Base-by-base conservation (phyloP, 306 rosid species). In the Castanea sativa region DNA sequence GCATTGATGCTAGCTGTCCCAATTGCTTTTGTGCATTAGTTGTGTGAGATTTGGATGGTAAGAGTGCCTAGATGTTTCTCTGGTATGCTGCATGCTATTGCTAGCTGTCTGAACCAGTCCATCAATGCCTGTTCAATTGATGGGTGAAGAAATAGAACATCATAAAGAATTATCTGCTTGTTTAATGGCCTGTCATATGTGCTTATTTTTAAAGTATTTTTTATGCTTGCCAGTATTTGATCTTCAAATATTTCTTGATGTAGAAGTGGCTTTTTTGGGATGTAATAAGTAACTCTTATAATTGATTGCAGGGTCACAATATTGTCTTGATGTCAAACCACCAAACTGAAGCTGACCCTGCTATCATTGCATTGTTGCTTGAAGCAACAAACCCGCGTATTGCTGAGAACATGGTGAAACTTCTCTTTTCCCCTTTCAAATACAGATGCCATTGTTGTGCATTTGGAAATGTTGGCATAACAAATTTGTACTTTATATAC, bases 301-400 rank as follows among this genome's bases (percentile, higher is more conserved):
- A 32, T 76, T 79, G 60, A 68, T 83, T 87, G 82, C 93, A 96
- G 99, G 98, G 98, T 79, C 98, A 93, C 90, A 96, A 96, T 86
- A 82, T 96, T 71, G 87, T 96, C 81, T 78, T 96, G 87, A 91
- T 96, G 83, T 93, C 99, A 84, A 96, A 96, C 85, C 99, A 96
- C 92, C 99, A 96, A 84, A 86, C 90, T 83, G 99, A 96, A 89
- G 99, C 99, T 51, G 99, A 96, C 89, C 99, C 99, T 43, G 99
- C 99, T 71, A 61, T 91, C 77, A 93, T 96, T 86, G 83, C 98
- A 12, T 81, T 96, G 91, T 87, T 93, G 85, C 90, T 96, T 83
- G 99, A 96, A 90, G 67, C 83, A 74, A 83, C 88, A 65, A 85
- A 86, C 71, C 92, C 91, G 13, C 65, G 71, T 85, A 81, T 96